These are phyloP conservation scores for Elymus sibiricus DNA, from an alignment of 176 grass and related monocot genomes.

Conservation along the genomic window DNA sequence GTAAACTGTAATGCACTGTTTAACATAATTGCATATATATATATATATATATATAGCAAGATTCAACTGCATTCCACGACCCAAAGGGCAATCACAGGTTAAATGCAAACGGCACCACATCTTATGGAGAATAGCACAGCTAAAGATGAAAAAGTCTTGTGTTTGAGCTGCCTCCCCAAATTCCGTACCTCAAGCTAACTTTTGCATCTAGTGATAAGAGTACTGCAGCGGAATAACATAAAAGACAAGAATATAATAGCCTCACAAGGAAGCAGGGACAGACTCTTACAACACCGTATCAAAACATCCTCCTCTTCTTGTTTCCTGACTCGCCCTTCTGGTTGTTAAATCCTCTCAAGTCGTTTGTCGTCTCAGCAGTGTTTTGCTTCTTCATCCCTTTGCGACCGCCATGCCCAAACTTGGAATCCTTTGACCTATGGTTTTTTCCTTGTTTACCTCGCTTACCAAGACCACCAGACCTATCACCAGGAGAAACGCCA, in stretches of 20 bases:
- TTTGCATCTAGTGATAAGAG: conserved; percentile 9
- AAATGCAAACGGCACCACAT: conserved; percentile 5
- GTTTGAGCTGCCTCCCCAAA: not conserved
- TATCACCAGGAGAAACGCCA: conserved; percentile 63
- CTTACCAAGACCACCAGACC: conserved; percentile 60
- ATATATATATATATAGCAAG: not conserved
- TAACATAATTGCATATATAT: not conserved
- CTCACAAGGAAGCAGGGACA: not conserved
- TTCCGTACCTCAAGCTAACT: not conserved
- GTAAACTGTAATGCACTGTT: not conserved
- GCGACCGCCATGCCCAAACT: conserved; percentile 78
- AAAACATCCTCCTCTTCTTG: conserved; percentile 61
- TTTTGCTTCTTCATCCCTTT: conserved; percentile 92
- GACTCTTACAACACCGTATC: conserved; percentile 1
- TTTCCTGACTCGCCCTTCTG: conserved; percentile 23
- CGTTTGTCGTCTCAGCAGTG: conserved; percentile 61
- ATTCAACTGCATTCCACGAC: conserved; percentile 4
- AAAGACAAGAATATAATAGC: not conserved
- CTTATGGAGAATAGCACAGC: not conserved
- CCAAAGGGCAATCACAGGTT: conserved; percentile 25
- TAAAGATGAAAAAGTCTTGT: not conserved
- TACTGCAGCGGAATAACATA: not conserved
- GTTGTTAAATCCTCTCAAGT: conserved; percentile 74
- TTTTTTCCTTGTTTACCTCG: conserved; percentile 49
- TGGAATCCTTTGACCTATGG: conserved; percentile 54